These are phyloP conservation scores for Clitocybe nebularis DNA, from an alignment of 1,284 basidiomycete genomes.

Conservation along the genomic window DNA sequence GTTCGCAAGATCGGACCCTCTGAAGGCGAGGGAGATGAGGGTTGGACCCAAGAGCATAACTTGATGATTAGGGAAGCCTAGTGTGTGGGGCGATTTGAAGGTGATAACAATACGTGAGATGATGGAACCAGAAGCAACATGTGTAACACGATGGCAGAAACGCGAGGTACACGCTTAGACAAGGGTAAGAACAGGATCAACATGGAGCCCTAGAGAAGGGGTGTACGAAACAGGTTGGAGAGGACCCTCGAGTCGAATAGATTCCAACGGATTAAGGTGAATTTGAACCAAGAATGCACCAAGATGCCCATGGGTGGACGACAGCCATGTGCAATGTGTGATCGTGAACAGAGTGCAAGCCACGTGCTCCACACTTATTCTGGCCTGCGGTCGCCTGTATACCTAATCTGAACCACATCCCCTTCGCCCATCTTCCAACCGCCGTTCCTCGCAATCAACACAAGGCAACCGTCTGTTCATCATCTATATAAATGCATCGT, in stretches of 20 bases:
- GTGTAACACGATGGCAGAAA: slow-evolving; percentile 12
- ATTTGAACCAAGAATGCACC: neutral
- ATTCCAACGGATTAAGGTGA: neutral
- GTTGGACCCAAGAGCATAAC: too few relatives aligned
- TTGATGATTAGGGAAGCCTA: neutral
- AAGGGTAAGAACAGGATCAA: slow-evolving; percentile 1
- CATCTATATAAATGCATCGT: slow-evolving; percentile 8
- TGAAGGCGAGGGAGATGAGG: too few relatives aligned
- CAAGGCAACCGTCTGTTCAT: slow-evolving; percentile 16
- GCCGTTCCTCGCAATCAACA: slow-evolving; percentile 19
- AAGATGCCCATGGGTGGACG: slow-evolving; percentile 7
- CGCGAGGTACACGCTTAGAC: slow-evolving; percentile 8
- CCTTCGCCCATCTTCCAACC: slow-evolving; percentile 14
- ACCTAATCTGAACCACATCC: slow-evolving; percentile 17
- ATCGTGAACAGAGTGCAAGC: slow-evolving; percentile 13
- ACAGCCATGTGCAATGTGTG: slow-evolving; percentile 16
- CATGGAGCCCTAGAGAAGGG: slow-evolving; percentile 14
- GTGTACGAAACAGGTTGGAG: slow-evolving; percentile 16
- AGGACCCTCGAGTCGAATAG: slow-evolving; percentile 7
- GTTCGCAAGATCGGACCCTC: too few relatives aligned
- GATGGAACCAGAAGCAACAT: slow-evolving; percentile 11
- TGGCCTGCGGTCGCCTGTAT: neutral
- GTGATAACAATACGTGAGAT: slow-evolving; percentile 6
- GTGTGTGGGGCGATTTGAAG: neutral
- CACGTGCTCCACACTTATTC: slow-evolving; percentile 18